phyloP scores from a whole-genome alignment of 1,139 yeast genomes.

The Nakaseomyces uthaithaninus region DNA sequence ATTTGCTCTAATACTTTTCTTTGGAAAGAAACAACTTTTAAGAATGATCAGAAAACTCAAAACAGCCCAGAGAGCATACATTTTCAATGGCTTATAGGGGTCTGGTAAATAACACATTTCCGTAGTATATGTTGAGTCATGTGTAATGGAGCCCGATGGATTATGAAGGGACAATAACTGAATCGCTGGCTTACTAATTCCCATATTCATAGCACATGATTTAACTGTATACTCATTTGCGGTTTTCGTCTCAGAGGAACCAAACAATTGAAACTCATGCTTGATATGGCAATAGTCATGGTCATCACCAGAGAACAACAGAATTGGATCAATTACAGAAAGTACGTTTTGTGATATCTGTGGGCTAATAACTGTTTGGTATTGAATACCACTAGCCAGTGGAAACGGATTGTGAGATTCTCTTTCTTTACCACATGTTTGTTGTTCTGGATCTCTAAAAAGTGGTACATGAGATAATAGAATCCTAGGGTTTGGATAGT shows the following conservation, averaged over 20 bases:
- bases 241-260: conserved; percentile 29
- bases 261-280: conserved; percentile 40
- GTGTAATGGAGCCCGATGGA: conserved; percentile 29
- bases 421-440: conserved; percentile 57
- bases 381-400: conserved; percentile 62
- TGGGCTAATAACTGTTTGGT: conserved; percentile 64
- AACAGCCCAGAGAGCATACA: conserved; percentile 31
- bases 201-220: conserved; percentile 89
- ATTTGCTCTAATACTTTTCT: too few species aligned
- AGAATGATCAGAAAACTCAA: conserved; percentile 20
- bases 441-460: conserved; percentile 47
- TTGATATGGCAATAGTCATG: conserved; percentile 85
- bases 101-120: conserved; percentile 57
- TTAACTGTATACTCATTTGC: conserved; percentile 81
- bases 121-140: conserved; percentile 21
- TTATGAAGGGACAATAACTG: conserved; percentile 68
- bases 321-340: conserved; percentile 48
- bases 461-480: conserved; percentile 76
- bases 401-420: conserved; percentile 61
- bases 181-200: conserved; percentile 74
- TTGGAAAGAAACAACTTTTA: not conserved
- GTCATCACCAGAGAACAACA: conserved; percentile 87
- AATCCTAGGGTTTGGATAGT: conserved; percentile 50
- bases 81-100: conserved; percentile 48
- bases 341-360: conserved; percentile 52